Percentiles rank a stretch among this genome's conserved stretches.
Conservation (phyloP, 1,139 yeast genomes). For the Suhomyces anneliseae region DNA sequence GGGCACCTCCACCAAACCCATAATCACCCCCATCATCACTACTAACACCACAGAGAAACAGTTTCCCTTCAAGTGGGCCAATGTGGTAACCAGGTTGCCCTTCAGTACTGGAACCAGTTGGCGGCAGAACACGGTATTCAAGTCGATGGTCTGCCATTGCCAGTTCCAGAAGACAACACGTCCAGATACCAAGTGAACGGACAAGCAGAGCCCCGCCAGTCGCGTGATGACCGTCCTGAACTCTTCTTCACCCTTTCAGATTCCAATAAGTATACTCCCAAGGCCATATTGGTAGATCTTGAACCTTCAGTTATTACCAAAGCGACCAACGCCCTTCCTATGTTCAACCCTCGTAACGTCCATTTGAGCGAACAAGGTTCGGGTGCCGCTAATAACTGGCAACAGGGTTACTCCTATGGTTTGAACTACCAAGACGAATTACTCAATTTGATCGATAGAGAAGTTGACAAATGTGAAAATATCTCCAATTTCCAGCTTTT, state of each 20-base stretch:
- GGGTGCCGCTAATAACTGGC: conserved; percentile 97
- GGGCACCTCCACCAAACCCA: too few species aligned
- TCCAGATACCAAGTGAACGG: conserved; percentile 10
- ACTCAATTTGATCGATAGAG: conserved; percentile 82
- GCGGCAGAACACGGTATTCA: conserved; percentile 85
- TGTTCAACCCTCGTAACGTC: conserved; percentile 83
- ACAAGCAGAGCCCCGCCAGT: background rate
- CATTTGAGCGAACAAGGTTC: conserved; percentile 78
- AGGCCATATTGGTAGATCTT: conserved; percentile 80
- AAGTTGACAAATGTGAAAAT: conserved; percentile 87
- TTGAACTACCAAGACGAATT: conserved; percentile 67
- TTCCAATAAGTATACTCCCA: conserved; percentile 74
- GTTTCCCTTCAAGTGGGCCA: conserved; percentile 64
- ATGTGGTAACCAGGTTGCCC: conserved; percentile 96
- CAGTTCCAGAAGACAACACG: conserved; percentile 12
- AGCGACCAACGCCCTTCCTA: conserved; percentile 55
- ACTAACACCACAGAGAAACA: conserved; percentile 42
- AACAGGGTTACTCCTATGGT: conserved; percentile 83
- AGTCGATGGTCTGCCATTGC: conserved; percentile 60
- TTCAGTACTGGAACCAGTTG: conserved; percentile 89
- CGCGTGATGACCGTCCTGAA: conserved; percentile 72
- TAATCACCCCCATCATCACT: background rate
- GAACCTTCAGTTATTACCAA: conserved; percentile 88
- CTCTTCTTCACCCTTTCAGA: conserved; percentile 81
- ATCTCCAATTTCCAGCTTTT: conserved; percentile 86